Conservation (phyloP, 208 protist species). For the Trichomonas vaginalis region DNA sequence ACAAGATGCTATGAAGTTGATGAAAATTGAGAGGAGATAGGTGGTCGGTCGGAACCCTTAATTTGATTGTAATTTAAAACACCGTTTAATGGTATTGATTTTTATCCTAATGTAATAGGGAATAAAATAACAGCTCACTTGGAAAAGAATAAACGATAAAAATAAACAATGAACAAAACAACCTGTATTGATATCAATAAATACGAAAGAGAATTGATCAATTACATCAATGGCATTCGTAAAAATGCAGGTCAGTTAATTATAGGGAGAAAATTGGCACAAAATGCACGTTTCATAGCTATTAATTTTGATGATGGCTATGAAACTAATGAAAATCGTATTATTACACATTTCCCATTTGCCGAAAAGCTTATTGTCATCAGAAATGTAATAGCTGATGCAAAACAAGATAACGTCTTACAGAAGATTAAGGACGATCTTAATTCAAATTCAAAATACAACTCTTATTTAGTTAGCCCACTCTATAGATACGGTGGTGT, state of each 20-base stretch:
- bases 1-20: too few species aligned
- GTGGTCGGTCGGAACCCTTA: too few species aligned
- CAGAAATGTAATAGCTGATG: neutral
- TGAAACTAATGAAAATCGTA: neutral
- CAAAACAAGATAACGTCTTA: neutral
- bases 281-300: neutral
- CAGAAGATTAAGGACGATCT: neutral
- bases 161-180: neutral
- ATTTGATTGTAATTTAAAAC: too few species aligned
- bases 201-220: neutral
- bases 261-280: neutral
- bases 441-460: neutral
- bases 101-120: too few species aligned
- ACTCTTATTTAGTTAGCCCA: neutral
- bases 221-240: neutral
- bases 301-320: neutral
- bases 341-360: neutral
- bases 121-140: too few species aligned
- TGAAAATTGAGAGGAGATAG: too few species aligned
- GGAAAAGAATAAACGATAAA: neutral
- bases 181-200: neutral
- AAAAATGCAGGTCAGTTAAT: neutral
- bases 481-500: neutral
- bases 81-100: too few species aligned
- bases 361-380: neutral